Conservation (phyloP, 306 rosid species). For the Bauhinia variegata region DNA sequence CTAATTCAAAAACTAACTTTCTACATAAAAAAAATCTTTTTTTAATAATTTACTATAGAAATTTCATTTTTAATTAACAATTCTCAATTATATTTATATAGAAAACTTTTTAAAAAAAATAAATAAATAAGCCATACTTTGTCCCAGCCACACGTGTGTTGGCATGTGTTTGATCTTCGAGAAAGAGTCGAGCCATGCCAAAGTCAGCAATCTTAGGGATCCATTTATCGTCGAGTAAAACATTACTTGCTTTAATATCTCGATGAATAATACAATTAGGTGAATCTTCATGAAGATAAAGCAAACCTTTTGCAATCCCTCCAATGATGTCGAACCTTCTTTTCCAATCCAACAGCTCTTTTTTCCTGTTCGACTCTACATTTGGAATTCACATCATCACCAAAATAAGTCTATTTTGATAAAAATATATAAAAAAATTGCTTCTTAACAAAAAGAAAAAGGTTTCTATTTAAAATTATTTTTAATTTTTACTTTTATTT, state of each 20-base stretch:
- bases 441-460: too few species aligned
- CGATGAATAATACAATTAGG: constrained; percentile 86
- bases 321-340: constrained; percentile 68
- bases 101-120: not conserved
- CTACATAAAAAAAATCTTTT: too few species aligned
- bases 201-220: constrained; percentile 94
- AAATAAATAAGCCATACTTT: constrained; percentile 55
- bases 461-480: too few species aligned
- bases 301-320: constrained; percentile 85
- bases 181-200: constrained; percentile 99
- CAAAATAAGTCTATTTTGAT: too few species aligned
- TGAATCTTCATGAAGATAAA: constrained; percentile 92
- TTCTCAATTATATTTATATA: too few species aligned
- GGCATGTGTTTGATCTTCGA: constrained; percentile 86
- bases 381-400: constrained; percentile 4
- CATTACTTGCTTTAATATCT: constrained; percentile 90
- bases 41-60: too few species aligned
- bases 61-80: too few species aligned
- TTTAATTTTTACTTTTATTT: too few species aligned
- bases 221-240: constrained; percentile 91
- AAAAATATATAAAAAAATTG: too few species aligned
- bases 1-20: too few species aligned
- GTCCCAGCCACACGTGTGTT: constrained; percentile 97
- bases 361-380: constrained; percentile 60
- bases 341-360: constrained; percentile 92